Conservation (phyloP, 805 yeast species). For the Komagataella phaffii region DNA sequence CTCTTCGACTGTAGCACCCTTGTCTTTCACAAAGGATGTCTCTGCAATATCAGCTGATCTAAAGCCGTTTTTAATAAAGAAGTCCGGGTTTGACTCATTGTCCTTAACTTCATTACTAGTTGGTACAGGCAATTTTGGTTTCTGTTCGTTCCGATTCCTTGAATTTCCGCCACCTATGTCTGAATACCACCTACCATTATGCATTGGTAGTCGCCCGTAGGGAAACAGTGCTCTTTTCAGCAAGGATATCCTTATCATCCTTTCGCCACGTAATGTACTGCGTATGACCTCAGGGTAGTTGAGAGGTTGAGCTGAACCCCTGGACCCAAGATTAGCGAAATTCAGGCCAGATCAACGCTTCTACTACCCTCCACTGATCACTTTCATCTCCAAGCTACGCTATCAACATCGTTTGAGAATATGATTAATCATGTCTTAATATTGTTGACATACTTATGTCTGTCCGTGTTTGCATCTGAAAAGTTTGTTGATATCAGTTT, state of each 20-base stretch:
- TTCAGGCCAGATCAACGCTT: neutral
- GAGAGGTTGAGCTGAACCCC: neutral
- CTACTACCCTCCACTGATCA: neutral
- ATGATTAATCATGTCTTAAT: neutral
- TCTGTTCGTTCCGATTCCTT: neutral
- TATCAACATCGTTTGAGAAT: neutral
- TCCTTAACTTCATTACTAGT: neutral
- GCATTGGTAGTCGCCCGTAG: neutral
- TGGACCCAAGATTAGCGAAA: neutral
- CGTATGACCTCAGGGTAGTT: neutral
- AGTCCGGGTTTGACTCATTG: neutral
- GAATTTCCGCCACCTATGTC: neutral
- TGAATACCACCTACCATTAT: neutral
- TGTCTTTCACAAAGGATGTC: neutral
- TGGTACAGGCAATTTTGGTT: neutral
- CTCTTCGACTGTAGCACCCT: neutral
- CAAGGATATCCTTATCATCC: neutral
- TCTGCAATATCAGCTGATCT: neutral
- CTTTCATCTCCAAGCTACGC: neutral
- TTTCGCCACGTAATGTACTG: neutral
- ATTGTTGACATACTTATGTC: neutral
- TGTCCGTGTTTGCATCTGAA: constrained; percentile 1
- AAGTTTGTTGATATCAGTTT: constrained; percentile 16
- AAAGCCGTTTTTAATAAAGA: neutral
- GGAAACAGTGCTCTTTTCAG: neutral